These are phyloP conservation scores for Calonectria montana DNA, from an alignment of 2,329 filamentous ascomycete species.

Conservation along the genomic window DNA sequence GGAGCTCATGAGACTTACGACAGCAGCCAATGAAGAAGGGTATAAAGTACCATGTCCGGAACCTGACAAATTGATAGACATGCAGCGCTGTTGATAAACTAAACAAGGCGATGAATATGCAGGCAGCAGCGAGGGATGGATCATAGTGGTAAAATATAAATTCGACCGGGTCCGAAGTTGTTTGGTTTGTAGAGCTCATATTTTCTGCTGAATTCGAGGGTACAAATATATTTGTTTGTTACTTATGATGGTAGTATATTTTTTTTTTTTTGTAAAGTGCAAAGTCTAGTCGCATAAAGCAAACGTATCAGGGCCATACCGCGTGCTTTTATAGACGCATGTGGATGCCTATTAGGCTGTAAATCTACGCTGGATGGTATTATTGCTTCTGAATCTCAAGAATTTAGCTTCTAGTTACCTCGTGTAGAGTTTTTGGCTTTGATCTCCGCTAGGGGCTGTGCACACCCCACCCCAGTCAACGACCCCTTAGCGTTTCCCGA, in stretches of 20 bases:
- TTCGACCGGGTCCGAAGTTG: background rate
- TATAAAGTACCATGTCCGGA: slow-evolving; percentile 60
- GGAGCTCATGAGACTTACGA: slow-evolving; percentile 46
- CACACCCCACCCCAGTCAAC: background rate
- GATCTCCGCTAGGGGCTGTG: background rate
- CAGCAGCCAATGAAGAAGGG: slow-evolving; percentile 59
- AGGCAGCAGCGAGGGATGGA: slow-evolving; percentile 54
- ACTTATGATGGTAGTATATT: background rate
- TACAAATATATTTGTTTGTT: background rate
- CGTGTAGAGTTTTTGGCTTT: too few relatives aligned
- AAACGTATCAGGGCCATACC: too few relatives aligned
- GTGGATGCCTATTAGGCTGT: too few relatives aligned
- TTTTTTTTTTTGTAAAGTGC: too few relatives aligned
- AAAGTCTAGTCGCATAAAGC: too few relatives aligned
- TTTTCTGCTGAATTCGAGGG: background rate
- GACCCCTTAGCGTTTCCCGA: too few relatives aligned
- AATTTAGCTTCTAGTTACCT: too few relatives aligned
- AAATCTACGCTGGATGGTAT: too few relatives aligned
- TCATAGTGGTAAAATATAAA: slow-evolving; percentile 56
- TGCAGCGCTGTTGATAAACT: slow-evolving; percentile 48
- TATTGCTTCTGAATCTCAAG: too few relatives aligned
- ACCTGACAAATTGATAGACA: slow-evolving; percentile 48
- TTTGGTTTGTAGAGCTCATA: background rate
- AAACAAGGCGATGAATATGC: slow-evolving; percentile 53
- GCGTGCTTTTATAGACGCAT: too few relatives aligned